phyloP scores from a whole-genome alignment of 129 eudicot species.

The Pseudognaphalium luteoalbum region DNA sequence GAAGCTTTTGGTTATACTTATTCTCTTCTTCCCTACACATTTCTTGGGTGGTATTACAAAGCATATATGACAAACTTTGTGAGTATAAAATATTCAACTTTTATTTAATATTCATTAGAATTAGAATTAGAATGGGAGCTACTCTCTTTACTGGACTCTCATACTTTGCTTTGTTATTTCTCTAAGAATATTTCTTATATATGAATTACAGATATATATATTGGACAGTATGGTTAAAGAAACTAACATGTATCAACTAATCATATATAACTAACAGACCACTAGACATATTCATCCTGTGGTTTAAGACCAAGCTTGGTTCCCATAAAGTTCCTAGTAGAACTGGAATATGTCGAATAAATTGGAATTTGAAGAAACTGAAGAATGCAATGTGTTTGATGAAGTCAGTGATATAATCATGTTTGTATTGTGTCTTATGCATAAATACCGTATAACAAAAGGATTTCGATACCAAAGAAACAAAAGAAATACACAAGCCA shows the following conservation, averaged over 20 bases:
- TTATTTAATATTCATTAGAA: background rate
- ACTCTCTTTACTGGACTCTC: slow-evolving; percentile 6
- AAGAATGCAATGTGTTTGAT: no score
- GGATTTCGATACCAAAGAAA: background rate
- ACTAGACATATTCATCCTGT: background rate
- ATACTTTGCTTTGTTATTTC: slow-evolving; percentile 28
- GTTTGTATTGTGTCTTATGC: background rate
- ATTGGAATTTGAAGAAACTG: no score
- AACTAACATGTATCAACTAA: background rate
- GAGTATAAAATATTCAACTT: background rate
- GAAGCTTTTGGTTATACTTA: slow-evolving; percentile 46
- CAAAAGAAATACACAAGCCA: background rate
- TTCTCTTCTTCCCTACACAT: slow-evolving; percentile 37
- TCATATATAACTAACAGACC: no score
- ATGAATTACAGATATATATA: background rate
- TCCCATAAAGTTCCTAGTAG: no score
- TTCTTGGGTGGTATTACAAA: slow-evolving; percentile 58
- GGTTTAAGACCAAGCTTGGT: no score
- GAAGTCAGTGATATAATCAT: background rate
- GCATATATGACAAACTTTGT: slow-evolving; percentile 44
- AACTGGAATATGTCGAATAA: no score
- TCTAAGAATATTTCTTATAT: slow-evolving; percentile 27
- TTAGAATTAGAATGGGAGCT: background rate
- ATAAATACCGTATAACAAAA: background rate
- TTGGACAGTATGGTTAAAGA: background rate